Evolutionary conservation across 2,329 filamentous ascomycete genomes (phyloP), one percentile per base, ranked within the genome.

Genomic region (Pseudocercospora fuligena): DNA sequence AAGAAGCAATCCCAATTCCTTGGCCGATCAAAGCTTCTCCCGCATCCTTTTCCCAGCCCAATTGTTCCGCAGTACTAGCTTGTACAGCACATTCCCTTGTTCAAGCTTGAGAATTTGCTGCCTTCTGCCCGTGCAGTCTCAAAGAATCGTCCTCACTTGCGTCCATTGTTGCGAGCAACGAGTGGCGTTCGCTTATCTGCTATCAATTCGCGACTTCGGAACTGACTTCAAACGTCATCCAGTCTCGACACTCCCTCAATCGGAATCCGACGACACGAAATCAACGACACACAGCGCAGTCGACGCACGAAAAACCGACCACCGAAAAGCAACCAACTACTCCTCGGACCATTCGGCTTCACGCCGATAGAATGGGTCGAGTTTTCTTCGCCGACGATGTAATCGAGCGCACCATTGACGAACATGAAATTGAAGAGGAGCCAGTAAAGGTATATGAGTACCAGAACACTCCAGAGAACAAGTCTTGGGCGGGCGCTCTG

Each of bases 401-500:
- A 78, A 82, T 82, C 78, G 73, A 80, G 76, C 77, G 67, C 68
- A 70, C 71, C 70, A 74, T 80, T 75, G 80, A 82, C 74, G 78
- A 77, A 74, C 53, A 61, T 53, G 67, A 72, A 61, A 23, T 58
- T n/a, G 88, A 90, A 74, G 85, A 87, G 76, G 83, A 86, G 78
- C 79, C 84, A 69, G 83, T 84, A 70, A 82, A 82, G 73, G 85
- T 89, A 74, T 97, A 94, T 89, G 89, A 93, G 80, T 98, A 95
- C 82, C 90, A 95, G 81, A 90, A 87, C 76, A 82, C 81, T 64
- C 83, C 89, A 68, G 90, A 93, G 80, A 93, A 93, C 84, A 93
- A 93, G 80, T 94, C 92, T 73, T 96, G 95, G 95, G 95, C 94
- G 76, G 92, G 94, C 78, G 92, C 94, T 78, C 88, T 99, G 76